These are phyloP conservation scores for Talaromyces verruculosus DNA, from an alignment of 2,329 filamentous ascomycete species.

Conservation along the genomic window DNA sequence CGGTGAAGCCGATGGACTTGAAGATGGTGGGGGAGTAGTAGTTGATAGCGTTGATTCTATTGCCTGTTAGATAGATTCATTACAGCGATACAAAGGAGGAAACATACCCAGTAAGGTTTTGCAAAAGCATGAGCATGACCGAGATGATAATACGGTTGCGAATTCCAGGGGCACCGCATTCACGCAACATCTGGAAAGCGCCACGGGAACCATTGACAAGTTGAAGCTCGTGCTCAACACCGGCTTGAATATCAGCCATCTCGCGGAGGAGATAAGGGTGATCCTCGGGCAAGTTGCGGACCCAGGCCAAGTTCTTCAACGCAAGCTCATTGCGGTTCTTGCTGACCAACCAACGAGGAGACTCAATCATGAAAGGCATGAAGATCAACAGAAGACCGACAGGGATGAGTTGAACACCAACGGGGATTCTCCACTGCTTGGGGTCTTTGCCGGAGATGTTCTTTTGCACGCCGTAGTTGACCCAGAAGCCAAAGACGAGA, in stretches of 20 bases:
- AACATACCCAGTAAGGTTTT: conserved; percentile 9
- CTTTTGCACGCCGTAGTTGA: conserved; percentile 51
- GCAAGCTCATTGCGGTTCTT: conserved; percentile 65
- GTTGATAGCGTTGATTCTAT: conserved; percentile 57
- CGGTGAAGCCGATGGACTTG: conserved; percentile 44
- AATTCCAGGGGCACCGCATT: conserved; percentile 6
- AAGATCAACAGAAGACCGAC: conserved; percentile 59
- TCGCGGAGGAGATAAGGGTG: conserved; percentile 57
- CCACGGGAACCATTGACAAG: conserved; percentile 1
- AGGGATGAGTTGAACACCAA: conserved; percentile 63
- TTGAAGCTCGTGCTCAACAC: background rate
- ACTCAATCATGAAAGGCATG: conserved; percentile 62
- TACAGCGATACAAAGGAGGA: background rate
- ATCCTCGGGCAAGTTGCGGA: conserved; percentile 54
- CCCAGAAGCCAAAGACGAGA: conserved; percentile 47
- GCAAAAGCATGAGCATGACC: conserved; percentile 12
- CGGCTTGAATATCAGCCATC: conserved; percentile 36
- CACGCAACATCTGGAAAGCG: conserved; percentile 1
- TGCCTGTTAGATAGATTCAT: conserved; percentile 10
- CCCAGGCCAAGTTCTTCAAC: conserved; percentile 51
- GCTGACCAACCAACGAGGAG: conserved; percentile 64
- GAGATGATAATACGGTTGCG: conserved; percentile 5
- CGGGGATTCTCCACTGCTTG: conserved; percentile 59
- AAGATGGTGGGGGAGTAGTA: conserved; percentile 66
- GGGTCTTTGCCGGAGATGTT: conserved; percentile 37